phyloP scores from a whole-genome alignment of 148 eudicot species.

The Euryodendron excelsum region DNA sequence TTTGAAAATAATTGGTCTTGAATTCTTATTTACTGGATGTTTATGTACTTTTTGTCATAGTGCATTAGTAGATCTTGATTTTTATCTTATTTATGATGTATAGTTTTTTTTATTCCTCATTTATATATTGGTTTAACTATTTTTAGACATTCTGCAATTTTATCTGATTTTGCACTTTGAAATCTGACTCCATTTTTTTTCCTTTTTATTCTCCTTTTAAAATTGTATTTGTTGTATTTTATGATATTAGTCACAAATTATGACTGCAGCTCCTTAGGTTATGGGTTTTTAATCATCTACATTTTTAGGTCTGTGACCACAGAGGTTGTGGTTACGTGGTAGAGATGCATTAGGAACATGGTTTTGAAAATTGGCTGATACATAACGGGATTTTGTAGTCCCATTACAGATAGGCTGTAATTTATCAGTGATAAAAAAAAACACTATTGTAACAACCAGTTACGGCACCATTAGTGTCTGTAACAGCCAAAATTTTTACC shows the following conservation, averaged over 20 bases:
- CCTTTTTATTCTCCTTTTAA: background rate
- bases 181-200: background rate
- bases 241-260: background rate
- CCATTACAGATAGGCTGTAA: no score
- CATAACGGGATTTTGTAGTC: background rate
- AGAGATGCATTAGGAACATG: background rate
- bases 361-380: background rate
- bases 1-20: background rate
- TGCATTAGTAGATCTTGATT: background rate
- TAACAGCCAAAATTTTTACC: no score
- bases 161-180: background rate
- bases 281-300: background rate
- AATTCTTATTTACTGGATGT: background rate
- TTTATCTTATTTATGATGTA: background rate
- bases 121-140: background rate
- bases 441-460: no score
- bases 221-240: background rate
- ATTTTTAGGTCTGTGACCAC: background rate
- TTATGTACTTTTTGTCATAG: background rate
- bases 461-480: no score
- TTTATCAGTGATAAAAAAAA: no score
- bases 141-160: background rate
- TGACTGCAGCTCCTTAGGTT: background rate
- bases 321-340: background rate
- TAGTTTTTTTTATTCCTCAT: background rate